Evolutionary conservation across 2,329 filamentous ascomycete species (phyloP), one percentile per base, ranked within the genome.

Genomic region (Xylogone sp.): DNA sequence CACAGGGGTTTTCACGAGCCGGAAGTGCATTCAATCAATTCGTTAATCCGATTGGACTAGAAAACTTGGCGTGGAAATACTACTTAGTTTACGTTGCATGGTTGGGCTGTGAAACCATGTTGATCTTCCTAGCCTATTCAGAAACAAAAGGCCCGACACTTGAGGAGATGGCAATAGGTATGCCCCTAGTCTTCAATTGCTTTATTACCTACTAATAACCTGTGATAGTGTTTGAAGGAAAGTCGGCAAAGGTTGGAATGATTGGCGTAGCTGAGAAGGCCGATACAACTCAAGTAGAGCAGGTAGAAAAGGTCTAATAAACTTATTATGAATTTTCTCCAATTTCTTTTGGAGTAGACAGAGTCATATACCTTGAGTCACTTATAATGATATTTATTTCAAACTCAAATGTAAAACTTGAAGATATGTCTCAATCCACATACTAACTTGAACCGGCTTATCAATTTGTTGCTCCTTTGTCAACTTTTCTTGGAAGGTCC

Each of bases 31-130:
- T 71, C 65, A 65, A 63, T 45, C 57, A 62, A 19, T 69, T 67
- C 54, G 67, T 70, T 34, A 73, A 72, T 42, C 70, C 70, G 2
- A 67, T 72, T 39, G 69, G 65, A 5, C 58, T 72, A 20, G 62
- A 67, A 5, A 57, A 57, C 27, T 66, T 72, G 20, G 59, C 56
- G 0, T 72, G 69, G 71, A 68, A 64, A 50, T 71, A 68, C 50
- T 72, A 71, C 53, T 63, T 71, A 21, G 66, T 71, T 19, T 69
- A 70, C 53, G 67, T 69, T 16, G 68, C 55, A 31, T 61, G 56
- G 53, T 44, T 62, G 18, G 55, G 53, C 4, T 43, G 53, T n/a
- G 48, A 53, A 16, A 45, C 48, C 16, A 21, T 43, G 2, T 42
- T 60, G 13, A 49, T 54, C 2, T 60, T 53, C 43, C 54, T 56